Evolutionary conservation across 768 basidiomycete genomes (phyloP), one percentile per base, ranked within the genome.

Genomic region (Lactarius hengduanensis): DNA sequence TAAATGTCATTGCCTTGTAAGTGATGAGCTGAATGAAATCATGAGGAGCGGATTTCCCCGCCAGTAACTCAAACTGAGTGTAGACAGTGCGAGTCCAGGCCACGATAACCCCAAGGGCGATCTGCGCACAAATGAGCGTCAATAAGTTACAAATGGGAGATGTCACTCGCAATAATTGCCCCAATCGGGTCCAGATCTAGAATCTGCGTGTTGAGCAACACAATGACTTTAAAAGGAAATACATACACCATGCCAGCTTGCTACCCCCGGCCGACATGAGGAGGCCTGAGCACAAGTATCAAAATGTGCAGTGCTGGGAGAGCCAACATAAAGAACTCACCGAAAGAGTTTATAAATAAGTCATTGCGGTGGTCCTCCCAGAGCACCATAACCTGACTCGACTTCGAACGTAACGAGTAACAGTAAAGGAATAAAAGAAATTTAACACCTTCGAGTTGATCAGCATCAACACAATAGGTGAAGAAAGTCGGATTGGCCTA

Each of bases 331-430:
- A 28, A 55, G 56, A 34, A 63, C 81, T 40, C 67, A 89, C 89
- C 89, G 67, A 91, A 90, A 30, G 83, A 79, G 72, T 94, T 94
- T 74, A 94, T 87, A 74, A 86, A 91, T n/a, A 94, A 74, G 72
- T 96, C 96, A 72, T 95, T 98, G 70, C 96, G 82, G 70, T 98
- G 96, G 74, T 98, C 96, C 76, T 97, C 92, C 94, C 94, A 98
- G 34, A 97, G 83, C n/a, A 97, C 86, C 56, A 86, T 85, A 2
- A 99, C 96, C 77, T 99, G 97, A 72, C 92, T 95, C 7, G 91
- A 94, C 69, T 84, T 86, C 38, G 82, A 83, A 34, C 92, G 86
- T 55, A 96, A 82, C 3, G 91, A 82, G 72, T 80, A 85, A 76
- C 95, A 95, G 77, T 94, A 97, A 4, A 94, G 43, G 78, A 98